Evolutionary conservation across 148 eudicot genomes (phyloP).

Genomic region (Cornus kousa): DNA sequence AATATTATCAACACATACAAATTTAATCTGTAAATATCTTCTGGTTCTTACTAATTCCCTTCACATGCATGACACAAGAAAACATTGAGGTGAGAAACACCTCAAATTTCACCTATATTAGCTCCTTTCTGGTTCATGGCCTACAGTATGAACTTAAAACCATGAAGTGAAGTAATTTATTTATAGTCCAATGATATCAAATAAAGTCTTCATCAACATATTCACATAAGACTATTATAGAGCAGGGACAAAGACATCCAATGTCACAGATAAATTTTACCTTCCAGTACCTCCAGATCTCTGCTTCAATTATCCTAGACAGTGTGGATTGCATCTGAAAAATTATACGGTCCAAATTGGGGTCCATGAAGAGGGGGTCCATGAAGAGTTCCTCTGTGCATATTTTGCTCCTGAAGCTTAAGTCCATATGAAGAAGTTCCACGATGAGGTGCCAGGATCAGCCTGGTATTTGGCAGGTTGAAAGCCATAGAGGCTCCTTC

Average conservation of each 20-base stretch:
- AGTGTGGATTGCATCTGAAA: conserved; percentile 23
- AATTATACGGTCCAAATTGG: conserved; percentile 20
- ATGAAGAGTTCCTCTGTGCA: conserved; percentile 6
- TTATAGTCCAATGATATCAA: background rate
- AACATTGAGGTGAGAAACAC: conserved; percentile 16
- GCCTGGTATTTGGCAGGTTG: conserved; percentile 13
- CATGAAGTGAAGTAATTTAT: background rate
- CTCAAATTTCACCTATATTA: conserved; percentile 13
- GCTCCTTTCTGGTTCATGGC: background rate
- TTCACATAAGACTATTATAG: background rate
- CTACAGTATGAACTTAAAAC: no score
- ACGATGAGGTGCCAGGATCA: conserved; percentile 13
- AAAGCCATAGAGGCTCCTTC: conserved; percentile 33
- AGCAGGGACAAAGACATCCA: background rate
- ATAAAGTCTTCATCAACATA: background rate
- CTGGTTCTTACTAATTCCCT: background rate
- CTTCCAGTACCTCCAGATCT: background rate
- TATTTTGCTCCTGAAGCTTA: conserved; percentile 17
- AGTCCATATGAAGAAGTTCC: conserved; percentile 21
- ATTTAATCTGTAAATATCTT: background rate
- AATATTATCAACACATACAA: background rate
- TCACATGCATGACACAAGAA: background rate
- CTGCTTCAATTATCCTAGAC: background rate
- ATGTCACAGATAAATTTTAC: background rate
- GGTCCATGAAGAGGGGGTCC: conserved; percentile 15